A percentile compares a stretch with the other conserved stretches of the same genome.
These are phyloP conservation scores for Debaryomycetaceae sp. DNA, from an alignment of 1,139 yeast species.

Conservation along the genomic window DNA sequence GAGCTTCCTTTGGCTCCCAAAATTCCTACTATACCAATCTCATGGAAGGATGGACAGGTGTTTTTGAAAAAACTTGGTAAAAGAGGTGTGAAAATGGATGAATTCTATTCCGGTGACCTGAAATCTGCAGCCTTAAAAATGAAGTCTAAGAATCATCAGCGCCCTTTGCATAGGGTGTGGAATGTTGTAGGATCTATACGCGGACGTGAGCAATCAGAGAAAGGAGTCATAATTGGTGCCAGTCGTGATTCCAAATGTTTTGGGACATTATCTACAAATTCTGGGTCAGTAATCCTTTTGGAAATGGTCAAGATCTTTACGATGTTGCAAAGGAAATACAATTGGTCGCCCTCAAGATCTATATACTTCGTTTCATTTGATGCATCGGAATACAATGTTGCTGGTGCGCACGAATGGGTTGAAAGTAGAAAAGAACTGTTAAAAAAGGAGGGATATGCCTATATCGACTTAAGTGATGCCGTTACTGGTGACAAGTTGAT, in stretches of 20 bases:
- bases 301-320: slow-evolving; percentile 73
- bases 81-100: slow-evolving; percentile 41
- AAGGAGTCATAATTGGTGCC: slow-evolving; percentile 79
- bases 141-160: slow-evolving; percentile 45
- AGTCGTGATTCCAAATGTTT: slow-evolving; percentile 74
- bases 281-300: slow-evolving; percentile 73
- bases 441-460: slow-evolving; percentile 61
- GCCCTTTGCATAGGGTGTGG: slow-evolving; percentile 70
- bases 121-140: slow-evolving; percentile 17
- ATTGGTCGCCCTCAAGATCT: slow-evolving; percentile 84
- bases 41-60: slow-evolving; percentile 62
- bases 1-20: slow-evolving; percentile 58
- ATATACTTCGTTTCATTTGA: slow-evolving; percentile 86
- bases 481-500: slow-evolving; percentile 60
- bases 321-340: slow-evolving; percentile 57
- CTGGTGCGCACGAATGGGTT: slow-evolving; percentile 82
- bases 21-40: slow-evolving; percentile 74
- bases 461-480: slow-evolving; percentile 75
- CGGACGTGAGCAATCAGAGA: slow-evolving; percentile 77
- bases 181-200: slow-evolving; percentile 74
- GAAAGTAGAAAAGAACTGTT: slow-evolving; percentile 55
- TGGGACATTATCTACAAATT: slow-evolving; percentile 71
- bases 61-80: slow-evolving; percentile 47
- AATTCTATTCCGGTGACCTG: slow-evolving; percentile 30
- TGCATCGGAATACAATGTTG: slow-evolving; percentile 75